Base-by-base conservation (phyloP, 345 rosid genomes). In the Excoecaria cochinchinensis region DNA sequence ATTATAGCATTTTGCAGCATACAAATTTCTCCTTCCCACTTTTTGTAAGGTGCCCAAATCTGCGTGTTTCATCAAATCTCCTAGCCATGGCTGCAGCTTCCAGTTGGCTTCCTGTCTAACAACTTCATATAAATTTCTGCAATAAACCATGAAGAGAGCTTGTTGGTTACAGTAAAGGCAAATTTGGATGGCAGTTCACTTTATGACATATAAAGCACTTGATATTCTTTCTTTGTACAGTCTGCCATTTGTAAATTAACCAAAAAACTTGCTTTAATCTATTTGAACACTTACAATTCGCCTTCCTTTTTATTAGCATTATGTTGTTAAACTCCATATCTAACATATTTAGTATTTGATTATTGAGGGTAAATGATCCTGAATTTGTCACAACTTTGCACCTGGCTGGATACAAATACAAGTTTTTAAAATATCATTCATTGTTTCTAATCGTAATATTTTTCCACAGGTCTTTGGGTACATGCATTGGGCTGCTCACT, bases 401-500 rank as follows among this genome's bases (percentile, higher is more conserved):
- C 48, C 42, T 8, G 3, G 50, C 5, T 40, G 25, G 67, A 19
- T 65, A 6, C 24, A 12, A 40, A 40, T 65, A 39, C 38, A 12
- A 21, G 38, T 46, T 25, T 67, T 22, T 22, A 44, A 22, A 13
- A 21, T 17, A n/a, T 47, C 16, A 69, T 50, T 25, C 16, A 36
- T 58, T 17, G 38, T 15, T 31, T n/a, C 14, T 70, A 19, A 51
- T 44, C 46, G 4, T 36, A 22, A 16, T 44, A 9, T 47, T 72
- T 68, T 73, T 40, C 68, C 24, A 1, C 69, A 94, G 98, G 90
- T 38, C 81, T 93, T 55, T 95, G 99, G 99, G 16, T 89, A 11
- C 78, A 78, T 81, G 96, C 99, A 65, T 67, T 95, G 91, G 98
- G 99, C 50, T 95, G 99, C 87, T 95, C 99, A 22, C 91, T 95